Evolutionary conservation across 345 rosid species (phyloP).

Genomic region (Firmiana major): DNA sequence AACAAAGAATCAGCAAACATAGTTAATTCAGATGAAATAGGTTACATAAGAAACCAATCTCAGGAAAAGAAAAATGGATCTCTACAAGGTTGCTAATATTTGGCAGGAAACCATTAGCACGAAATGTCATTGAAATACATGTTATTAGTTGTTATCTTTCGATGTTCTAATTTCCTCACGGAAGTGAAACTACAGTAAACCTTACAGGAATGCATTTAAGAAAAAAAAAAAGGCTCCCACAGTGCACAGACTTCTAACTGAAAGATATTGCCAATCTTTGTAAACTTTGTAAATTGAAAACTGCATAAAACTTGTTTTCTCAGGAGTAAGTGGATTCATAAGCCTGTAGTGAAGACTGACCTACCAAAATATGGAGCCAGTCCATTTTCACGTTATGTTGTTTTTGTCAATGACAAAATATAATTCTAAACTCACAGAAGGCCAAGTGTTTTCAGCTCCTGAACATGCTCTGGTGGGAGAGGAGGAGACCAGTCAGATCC

Average conservation of each 20-base stretch:
- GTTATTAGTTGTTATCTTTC: conserved; percentile 14
- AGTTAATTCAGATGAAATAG: background rate
- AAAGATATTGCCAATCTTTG: background rate
- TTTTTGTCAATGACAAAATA: conserved; percentile 11
- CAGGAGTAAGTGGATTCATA: background rate
- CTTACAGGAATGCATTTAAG: background rate
- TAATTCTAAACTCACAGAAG: conserved; percentile 47
- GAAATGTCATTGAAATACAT: background rate
- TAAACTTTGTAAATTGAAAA: no score
- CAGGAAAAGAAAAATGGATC: background rate
- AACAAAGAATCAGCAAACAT: background rate
- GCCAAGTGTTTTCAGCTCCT: conserved; percentile 88
- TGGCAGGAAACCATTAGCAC: background rate
- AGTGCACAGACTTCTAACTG: background rate
- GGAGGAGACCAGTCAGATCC: conserved; percentile 90
- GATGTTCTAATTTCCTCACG: conserved; percentile 8
- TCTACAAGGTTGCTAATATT: background rate
- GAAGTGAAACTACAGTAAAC: background rate
- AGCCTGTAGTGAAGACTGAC: conserved; percentile 20
- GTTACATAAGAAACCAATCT: background rate
- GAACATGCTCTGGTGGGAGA: conserved; percentile 85
- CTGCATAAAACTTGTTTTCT: no score
- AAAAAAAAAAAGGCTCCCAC: background rate
- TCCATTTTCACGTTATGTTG: conserved; percentile 25
- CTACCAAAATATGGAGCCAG: conserved; percentile 23